phyloP scores from a whole-genome alignment of 306 rosid genomes.

The Fragaria nilgerrensis region DNA sequence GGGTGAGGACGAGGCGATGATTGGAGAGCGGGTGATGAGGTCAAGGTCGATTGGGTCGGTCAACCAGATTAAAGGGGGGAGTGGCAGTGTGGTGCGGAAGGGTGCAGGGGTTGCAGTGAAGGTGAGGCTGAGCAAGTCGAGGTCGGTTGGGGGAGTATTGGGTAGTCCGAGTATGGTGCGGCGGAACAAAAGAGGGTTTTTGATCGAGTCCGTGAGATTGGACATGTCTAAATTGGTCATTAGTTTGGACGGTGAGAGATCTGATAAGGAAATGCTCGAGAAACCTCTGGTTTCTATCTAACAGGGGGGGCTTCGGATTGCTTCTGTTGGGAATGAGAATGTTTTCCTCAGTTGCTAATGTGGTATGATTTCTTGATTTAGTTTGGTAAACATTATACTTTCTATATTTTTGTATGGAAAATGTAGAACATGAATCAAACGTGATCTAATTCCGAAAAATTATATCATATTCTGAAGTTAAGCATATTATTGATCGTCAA shows the following conservation, averaged over 20 bases:
- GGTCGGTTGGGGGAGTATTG: constrained; percentile 51
- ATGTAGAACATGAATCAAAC: neutral
- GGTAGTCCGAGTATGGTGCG: constrained; percentile 21
- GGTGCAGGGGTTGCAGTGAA: constrained; percentile 32
- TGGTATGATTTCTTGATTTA: constrained; percentile 7
- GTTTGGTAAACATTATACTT: neutral
- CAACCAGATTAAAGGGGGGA: constrained; percentile 17
- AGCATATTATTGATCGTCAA: neutral
- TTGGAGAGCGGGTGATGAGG: constrained; percentile 27
- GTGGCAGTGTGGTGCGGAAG: constrained; percentile 22
- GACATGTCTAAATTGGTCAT: constrained; percentile 48
- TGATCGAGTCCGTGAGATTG: constrained; percentile 26
- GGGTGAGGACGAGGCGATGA: constrained; percentile 8
- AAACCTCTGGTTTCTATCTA: constrained; percentile 42
- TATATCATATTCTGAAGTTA: neutral
- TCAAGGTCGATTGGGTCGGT: constrained; percentile 58
- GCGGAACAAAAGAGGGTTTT: constrained; percentile 11
- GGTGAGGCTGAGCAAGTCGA: constrained; percentile 54
- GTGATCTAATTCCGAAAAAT: neutral
- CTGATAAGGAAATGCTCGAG: constrained; percentile 39
- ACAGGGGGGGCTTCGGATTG: neutral
- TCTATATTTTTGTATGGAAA: neutral
- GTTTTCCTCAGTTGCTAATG: neutral
- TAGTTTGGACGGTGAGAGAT: constrained; percentile 25
- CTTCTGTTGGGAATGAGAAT: neutral